Base-by-base conservation (phyloP, 2,329 filamentous ascomycete species). In the Hymenoscyphus linearis region DNA sequence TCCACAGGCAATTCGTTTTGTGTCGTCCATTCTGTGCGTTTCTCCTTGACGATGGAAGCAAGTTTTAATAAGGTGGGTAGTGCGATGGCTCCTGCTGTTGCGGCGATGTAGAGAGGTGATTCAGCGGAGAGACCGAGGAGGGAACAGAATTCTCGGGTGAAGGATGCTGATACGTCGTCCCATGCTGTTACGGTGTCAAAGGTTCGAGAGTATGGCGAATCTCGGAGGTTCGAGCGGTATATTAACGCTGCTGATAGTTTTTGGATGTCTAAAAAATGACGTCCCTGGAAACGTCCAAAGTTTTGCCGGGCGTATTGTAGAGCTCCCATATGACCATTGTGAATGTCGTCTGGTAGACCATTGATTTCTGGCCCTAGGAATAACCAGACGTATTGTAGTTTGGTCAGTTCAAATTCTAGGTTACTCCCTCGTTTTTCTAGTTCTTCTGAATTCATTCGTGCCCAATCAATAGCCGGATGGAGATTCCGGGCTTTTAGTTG, bases 1-100 rank as follows among this genome's bases (percentile, higher is more conserved):
- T 90, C 82, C 72, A 93, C 95, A 0, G 93, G 91, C 18, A 99
- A 79, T 74, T 99, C 95, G 71, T 95, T 87, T 63, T 89, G 84
- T 4, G 91, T 93, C 0, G 93, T 97, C 95, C 95, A 99, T 75
- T 96, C 93, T 0, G 93, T 96, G 64, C 90, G 87, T 75, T 93
- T 93, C 68, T 91, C 87, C 69, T 89, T 89, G 80, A 96, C 93
- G 71, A 95, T 93, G 2, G 83, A 86, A 62, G 91, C 90, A 71
- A 96, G 87, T 75, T 98, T 99, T 68, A 96, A 82, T 3, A 98
- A 81, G 14, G 89, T 90, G 0, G 95, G 95, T 0, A 99, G 80
- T 0, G 95, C 93, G 56, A 99, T 95, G 10, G 91, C 88, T 53
- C 95, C 95, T 0, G 95, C 95, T 12, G 93, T 98, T 1, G 90